These are phyloP conservation scores for Plasmodium coatneyi DNA, from an alignment of 169 alveolate species.

Conservation along the genomic window DNA sequence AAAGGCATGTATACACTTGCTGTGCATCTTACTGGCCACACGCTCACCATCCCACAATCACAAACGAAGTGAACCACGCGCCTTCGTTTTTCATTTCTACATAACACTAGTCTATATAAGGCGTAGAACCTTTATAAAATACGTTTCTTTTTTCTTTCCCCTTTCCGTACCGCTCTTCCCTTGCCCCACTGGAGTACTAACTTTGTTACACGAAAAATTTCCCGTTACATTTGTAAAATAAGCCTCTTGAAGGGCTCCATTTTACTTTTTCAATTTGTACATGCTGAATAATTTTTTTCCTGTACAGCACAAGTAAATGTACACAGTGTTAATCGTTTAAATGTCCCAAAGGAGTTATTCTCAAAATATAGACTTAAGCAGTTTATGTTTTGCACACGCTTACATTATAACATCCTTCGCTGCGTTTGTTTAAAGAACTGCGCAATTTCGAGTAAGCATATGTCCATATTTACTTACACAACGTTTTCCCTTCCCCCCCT, in stretches of 20 bases:
- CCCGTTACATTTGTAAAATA: background rate
- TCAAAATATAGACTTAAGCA: background rate
- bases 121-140: background rate
- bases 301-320: background rate
- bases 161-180: background rate
- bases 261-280: background rate
- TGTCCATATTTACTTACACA: background rate
- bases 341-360: constrained; percentile 1
- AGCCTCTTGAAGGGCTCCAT: background rate
- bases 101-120: background rate
- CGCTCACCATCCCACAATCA: background rate
- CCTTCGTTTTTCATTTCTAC: background rate
- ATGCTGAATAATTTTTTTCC: background rate
- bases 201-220: background rate
- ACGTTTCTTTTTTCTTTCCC: background rate
- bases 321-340: background rate
- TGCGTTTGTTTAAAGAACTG: background rate
- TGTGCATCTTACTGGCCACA: background rate
- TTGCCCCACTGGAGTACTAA: background rate
- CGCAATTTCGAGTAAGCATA: background rate
- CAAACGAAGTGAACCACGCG: background rate
- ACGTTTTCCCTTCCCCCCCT: background rate
- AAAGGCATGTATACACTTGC: background rate
- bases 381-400: background rate
- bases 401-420: background rate